phyloP scores from a whole-genome alignment of 2,329 filamentous ascomycete species.

The Alternaria metachromatica region DNA sequence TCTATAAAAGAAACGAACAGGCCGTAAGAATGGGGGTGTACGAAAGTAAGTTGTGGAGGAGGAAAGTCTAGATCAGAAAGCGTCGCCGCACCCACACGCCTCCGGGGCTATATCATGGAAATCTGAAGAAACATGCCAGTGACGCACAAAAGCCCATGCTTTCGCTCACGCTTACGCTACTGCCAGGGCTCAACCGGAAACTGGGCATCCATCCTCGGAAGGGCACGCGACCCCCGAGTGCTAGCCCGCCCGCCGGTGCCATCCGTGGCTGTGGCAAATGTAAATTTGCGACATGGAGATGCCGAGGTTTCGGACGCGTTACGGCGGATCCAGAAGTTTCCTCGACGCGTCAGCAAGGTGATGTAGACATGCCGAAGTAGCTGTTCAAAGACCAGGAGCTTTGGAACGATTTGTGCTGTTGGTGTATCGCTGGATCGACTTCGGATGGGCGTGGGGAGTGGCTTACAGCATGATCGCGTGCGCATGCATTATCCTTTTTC shows the following conservation, averaged over 20 bases:
- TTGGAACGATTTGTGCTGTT: no score
- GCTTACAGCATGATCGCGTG: neutral
- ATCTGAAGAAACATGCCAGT: slow-evolving; percentile 16
- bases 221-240: slow-evolving; percentile 28
- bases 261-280: slow-evolving; percentile 23
- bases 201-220: slow-evolving; percentile 16
- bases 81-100: neutral
- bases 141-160: slow-evolving; percentile 33
- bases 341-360: neutral
- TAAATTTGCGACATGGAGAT: neutral
- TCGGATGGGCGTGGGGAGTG: neutral
- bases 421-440: neutral
- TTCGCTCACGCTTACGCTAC: no score
- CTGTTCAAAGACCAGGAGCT: no score
- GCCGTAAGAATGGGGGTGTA: neutral
- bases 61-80: neutral
- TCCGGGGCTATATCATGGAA: slow-evolving; percentile 9
- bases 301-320: slow-evolving; percentile 29
- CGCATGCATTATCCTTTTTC: neutral
- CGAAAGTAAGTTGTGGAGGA: no score
- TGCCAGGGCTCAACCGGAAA: slow-evolving; percentile 35
- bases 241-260: slow-evolving; percentile 20
- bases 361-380: no score
- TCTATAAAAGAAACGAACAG: neutral
- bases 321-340: slow-evolving; percentile 10